phyloP scores from a whole-genome alignment of 306 rosid genomes.

The Adenanthera pavonina region DNA sequence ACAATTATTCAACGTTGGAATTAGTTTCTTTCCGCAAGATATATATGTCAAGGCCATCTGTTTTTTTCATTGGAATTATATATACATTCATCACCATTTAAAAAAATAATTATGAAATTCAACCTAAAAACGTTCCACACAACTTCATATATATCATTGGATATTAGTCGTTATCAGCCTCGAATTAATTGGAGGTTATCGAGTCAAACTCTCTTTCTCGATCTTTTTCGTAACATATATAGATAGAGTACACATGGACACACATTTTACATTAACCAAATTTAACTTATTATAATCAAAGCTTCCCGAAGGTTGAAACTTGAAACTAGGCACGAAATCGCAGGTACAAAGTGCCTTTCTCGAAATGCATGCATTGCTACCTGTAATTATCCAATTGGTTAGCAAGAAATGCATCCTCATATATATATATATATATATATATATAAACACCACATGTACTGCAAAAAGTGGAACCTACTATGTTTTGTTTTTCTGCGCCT shows the following conservation, averaged over 20 bases:
- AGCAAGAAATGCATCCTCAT: slow-evolving; percentile 16
- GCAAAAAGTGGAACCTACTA: slow-evolving; percentile 12
- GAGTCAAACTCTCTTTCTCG: neutral
- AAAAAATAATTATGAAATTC: neutral
- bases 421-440: neutral
- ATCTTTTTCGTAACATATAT: too few species aligned
- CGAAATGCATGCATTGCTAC: neutral
- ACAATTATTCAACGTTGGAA: slow-evolving; percentile 14
- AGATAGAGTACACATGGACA: too few species aligned
- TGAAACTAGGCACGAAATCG: neutral
- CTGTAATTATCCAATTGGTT: slow-evolving; percentile 45
- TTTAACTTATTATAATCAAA: neutral
- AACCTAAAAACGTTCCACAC: neutral
- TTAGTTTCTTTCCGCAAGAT: slow-evolving; percentile 11
- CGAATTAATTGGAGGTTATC: neutral
- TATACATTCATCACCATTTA: too few species aligned
- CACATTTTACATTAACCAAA: too few species aligned
- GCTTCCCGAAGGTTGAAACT: neutral
- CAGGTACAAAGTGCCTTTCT: slow-evolving; percentile 33
- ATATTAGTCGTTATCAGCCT: neutral
- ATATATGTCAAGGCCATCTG: neutral
- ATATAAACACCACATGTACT: neutral
- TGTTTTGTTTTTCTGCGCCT: too few species aligned
- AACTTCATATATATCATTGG: neutral
- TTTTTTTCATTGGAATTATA: neutral